phyloP scores from a whole-genome alignment of 106 monocot genomes.

The Posidonia australis region DNA sequence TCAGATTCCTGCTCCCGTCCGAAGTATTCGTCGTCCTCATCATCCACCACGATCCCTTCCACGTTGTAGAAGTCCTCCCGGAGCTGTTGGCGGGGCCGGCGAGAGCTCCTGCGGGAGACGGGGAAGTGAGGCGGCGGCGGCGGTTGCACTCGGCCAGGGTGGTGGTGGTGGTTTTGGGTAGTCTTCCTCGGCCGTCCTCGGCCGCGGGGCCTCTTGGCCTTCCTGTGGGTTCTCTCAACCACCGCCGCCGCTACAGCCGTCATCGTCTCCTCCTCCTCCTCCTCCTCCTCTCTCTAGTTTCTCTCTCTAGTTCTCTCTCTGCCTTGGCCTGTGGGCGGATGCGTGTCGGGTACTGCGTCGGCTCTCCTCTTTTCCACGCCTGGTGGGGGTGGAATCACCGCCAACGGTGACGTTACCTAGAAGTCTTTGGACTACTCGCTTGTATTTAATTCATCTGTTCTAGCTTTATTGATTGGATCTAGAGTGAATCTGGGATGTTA shows the following conservation, averaged over 20 bases:
- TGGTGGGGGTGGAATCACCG: too few species aligned
- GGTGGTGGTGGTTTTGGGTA: conserved; percentile 21
- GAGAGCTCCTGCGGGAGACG: conserved; percentile 9
- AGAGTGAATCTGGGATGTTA: too few species aligned
- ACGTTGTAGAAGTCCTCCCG: conserved; percentile 10
- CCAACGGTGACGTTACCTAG: too few species aligned
- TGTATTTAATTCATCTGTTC: too few species aligned
- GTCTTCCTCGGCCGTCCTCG: conserved; percentile 4
- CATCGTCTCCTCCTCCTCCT: too few species aligned
- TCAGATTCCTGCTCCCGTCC: conserved; percentile 6
- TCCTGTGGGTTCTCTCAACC: conserved; percentile 6
- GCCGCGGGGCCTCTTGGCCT: not conserved
- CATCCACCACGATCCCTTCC: conserved; percentile 15
- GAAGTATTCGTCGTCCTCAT: conserved; percentile 6
- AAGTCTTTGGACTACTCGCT: too few species aligned
- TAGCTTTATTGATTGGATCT: too few species aligned
- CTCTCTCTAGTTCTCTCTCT: too few species aligned
- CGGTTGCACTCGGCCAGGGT: conserved; percentile 1
- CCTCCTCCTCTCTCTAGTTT: too few species aligned
- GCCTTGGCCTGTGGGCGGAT: too few species aligned
- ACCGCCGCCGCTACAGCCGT: not conserved
- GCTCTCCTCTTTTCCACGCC: too few species aligned
- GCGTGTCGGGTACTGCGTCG: too few species aligned
- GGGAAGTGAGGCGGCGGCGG: conserved; percentile 9
- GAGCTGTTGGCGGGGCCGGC: conserved; percentile 14